Base-by-base conservation (phyloP, 768 basidiomycete genomes). In the Russula olivacea region DNA sequence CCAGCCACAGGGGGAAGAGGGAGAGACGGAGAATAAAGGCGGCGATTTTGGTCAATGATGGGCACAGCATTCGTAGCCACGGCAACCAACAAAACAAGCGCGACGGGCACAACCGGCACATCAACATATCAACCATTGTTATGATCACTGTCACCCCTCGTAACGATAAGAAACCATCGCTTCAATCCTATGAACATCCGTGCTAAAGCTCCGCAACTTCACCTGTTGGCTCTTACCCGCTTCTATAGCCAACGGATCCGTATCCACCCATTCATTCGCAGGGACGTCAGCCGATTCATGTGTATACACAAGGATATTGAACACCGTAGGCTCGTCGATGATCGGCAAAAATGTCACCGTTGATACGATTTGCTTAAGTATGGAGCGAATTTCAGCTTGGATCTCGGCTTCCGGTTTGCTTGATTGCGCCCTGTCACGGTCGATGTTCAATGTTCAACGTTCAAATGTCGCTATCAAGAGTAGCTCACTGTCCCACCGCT, bases 81-180 rank as follows among this genome's bases (percentile, higher is more conserved):
- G 43, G 41, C 36, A 8, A 63, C 61, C 25, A 15, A 14, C 48
- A 49, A 25, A n/a, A n/a, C 3, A n/a, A 23, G 3, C 7, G 28
- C 28, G 28, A 2, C 28, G 28, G 2, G 23, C 15, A n/a, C n/a
- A n/a, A n/a, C n/a, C n/a, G n/a, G n/a, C n/a, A 28, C 28, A 7
- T 23, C 48, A 58, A 41, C 21, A 45, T 15, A 14, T 55, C 45
- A 61, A 51, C 38, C 15, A 40, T 40, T 40, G 38, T 40, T 40
- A 40, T 40, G 11, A 30, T 50, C 54, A 17, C 21, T 30, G 25
- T 58, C 59, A 91, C 68, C 89, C 89, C 63, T 93, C 93, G 66
- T 93, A 94, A 41, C 94, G 84, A 78, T 98, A 98, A 5, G 95
- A 94, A 52, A 98, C 96, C 91, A 98, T 92, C 6, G 95, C 93